Evolutionary conservation across 1,284 basidiomycete species (phyloP).

Genomic region (Cutaneotrichosporon sp.): DNA sequence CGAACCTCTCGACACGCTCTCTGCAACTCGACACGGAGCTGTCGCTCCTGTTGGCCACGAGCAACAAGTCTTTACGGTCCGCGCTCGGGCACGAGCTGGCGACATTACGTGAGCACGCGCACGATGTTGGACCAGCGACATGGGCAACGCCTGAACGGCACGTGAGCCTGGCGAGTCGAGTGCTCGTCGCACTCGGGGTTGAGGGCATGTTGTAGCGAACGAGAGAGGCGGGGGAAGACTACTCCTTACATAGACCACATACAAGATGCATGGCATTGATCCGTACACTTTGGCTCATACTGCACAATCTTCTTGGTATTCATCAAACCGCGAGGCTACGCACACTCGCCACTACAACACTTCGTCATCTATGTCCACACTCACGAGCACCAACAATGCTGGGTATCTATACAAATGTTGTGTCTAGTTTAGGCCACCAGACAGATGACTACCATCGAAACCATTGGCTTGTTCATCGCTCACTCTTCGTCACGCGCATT

Average conservation of each 20-base stretch:
- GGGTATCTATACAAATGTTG: neutral
- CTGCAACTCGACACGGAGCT: constrained; percentile 89
- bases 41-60: constrained; percentile 78
- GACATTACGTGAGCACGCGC: constrained; percentile 53
- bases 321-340: neutral
- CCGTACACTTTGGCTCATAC: neutral
- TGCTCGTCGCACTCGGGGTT: constrained; percentile 59
- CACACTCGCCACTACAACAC: neutral
- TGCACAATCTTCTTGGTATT: neutral
- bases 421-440: neutral
- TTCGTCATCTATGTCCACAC: neutral
- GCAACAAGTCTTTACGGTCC: constrained; percentile 54
- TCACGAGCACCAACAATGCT: neutral
- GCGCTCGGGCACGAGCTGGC: constrained; percentile 56
- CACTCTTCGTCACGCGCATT: constrained; percentile 3
- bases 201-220: constrained; percentile 50
- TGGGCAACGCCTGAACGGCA: constrained; percentile 60
- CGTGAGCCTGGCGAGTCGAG: constrained; percentile 68
- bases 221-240: neutral
- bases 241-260: neutral
- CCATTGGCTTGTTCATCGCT: neutral
- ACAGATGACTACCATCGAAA: neutral
- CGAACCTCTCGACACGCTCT: constrained; percentile 91
- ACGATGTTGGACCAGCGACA: constrained; percentile 54
- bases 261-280: neutral